Percentiles rank a stretch among this genome's conserved stretches.
phyloP scores from a whole-genome alignment of 257 asterid genomes.

The Ocimum tenuiflorum region DNA sequence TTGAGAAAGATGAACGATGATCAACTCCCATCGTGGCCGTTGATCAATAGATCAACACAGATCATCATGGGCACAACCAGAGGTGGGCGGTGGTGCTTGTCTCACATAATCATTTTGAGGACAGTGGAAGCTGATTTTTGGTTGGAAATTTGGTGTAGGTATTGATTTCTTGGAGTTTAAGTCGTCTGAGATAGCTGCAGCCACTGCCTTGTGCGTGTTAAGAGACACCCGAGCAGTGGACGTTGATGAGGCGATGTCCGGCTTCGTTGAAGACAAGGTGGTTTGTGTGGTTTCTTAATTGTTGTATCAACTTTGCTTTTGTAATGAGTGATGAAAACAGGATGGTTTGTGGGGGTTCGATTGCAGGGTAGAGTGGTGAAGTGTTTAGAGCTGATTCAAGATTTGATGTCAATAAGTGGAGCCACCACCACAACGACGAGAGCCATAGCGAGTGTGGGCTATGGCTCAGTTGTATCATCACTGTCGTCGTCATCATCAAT shows the following conservation, averaged over 20 bases:
- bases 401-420: conserved; percentile 39
- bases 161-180: conserved; percentile 79
- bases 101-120: background rate
- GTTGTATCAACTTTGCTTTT: background rate
- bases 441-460: conserved; percentile 3
- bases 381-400: conserved; percentile 52
- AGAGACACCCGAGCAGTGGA: conserved; percentile 35
- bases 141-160: conserved; percentile 56
- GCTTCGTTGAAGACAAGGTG: conserved; percentile 39
- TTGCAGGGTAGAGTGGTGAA: conserved; percentile 60
- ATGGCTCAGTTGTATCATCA: background rate
- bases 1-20: conserved; percentile 33
- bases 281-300: background rate
- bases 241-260: conserved; percentile 10
- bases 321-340: too few species aligned
- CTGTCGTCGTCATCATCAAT: conserved; percentile 6
- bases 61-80: conserved; percentile 43
- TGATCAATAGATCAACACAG: conserved; percentile 42
- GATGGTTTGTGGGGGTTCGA: conserved; percentile 10
- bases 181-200: conserved; percentile 77
- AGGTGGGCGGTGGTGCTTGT: conserved; percentile 32
- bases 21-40: conserved; percentile 14
- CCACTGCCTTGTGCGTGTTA: conserved; percentile 51
- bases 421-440: background rate
- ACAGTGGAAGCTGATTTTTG: conserved; percentile 19